Evolutionary conservation across 2,329 filamentous ascomycete genomes (phyloP).

Genomic region (Rosellinia necatrix): DNA sequence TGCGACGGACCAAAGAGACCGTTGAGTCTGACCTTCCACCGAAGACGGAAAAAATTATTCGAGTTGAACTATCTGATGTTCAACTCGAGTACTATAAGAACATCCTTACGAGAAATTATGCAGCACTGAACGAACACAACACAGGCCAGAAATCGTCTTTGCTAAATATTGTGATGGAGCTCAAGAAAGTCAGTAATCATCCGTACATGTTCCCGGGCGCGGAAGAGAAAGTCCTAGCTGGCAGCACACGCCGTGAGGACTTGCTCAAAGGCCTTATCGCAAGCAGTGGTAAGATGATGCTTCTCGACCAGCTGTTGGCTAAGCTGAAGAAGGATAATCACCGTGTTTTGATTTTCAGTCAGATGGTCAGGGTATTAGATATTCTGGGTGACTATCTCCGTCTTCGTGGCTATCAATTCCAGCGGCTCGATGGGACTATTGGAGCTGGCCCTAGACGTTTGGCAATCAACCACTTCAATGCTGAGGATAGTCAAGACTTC

Average conservation of each 20-base stretch:
- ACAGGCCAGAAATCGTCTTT: conserved; percentile 93
- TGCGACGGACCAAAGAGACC: conserved; percentile 94
- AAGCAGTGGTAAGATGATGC: conserved; percentile 99
- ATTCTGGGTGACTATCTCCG: conserved; percentile 94
- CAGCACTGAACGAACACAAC: conserved; percentile 86
- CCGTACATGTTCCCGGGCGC: conserved; percentile 97
- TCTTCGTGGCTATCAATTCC: conserved; percentile 91
- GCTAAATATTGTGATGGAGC: conserved; percentile 98
- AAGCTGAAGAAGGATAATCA: conserved; percentile 94
- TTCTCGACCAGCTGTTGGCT: conserved; percentile 90
- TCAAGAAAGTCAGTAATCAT: conserved; percentile 99
- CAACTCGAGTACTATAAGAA: conserved; percentile 99
- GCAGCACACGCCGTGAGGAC: conserved; percentile 82
- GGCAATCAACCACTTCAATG: conserved; percentile 98
- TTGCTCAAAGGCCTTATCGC: conserved; percentile 91
- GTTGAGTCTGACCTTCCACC: conserved; percentile 95
- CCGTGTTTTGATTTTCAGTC: conserved; percentile 96
- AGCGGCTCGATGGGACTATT: conserved; percentile 94
- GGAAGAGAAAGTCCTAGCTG: conserved; percentile 84
- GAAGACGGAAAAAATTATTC: conserved; percentile 98
- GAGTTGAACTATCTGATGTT: conserved; percentile 93
- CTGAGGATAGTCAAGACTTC: conserved; percentile 93
- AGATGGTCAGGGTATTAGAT: conserved; percentile 99
- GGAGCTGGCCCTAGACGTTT: conserved; percentile 84
- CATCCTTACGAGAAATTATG: conserved; percentile 94